Percentiles rank a stretch among this genome's conserved stretches.
Evolutionary conservation across 768 basidiomycete genomes (phyloP).

Genomic region (Rhizopogon rudus): DNA sequence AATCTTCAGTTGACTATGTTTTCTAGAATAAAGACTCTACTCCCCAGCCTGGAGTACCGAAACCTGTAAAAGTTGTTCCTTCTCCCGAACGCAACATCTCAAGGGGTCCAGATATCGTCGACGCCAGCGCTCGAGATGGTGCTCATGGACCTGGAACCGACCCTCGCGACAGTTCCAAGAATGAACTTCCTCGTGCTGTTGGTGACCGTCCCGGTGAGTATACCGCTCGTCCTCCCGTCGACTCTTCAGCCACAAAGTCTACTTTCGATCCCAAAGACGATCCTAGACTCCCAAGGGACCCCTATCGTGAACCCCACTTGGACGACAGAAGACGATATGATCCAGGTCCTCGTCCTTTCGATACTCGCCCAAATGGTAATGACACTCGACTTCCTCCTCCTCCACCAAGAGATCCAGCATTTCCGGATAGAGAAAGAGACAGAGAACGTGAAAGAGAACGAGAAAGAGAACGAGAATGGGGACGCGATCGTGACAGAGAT

Average conservation of each 20-base stretch:
- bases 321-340: constrained; percentile 30
- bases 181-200: constrained; percentile 7
- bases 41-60: constrained; percentile 21
- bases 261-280: constrained; percentile 25
- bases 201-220: constrained; percentile 27
- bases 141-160: constrained; percentile 1
- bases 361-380: constrained; percentile 12
- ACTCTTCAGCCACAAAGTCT: constrained; percentile 19
- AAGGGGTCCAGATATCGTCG: constrained; percentile 9
- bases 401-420: constrained; percentile 24
- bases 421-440: constrained; percentile 30
- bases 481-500: constrained; percentile 26
- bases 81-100: constrained; percentile 5
- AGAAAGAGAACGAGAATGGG: constrained; percentile 27
- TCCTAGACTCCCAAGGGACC: constrained; percentile 15
- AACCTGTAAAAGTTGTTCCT: constrained; percentile 10
- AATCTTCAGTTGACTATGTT: constrained; percentile 10
- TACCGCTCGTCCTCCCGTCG: constrained; percentile 17
- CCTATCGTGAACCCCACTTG: constrained; percentile 17
- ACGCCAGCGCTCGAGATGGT: constrained; percentile 4
- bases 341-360: constrained; percentile 11
- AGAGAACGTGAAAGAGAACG: constrained; percentile 26
- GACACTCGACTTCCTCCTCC: constrained; percentile 11
- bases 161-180: constrained; percentile 5
- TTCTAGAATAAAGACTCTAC: constrained; percentile 20